Conservation (phyloP, 139 green algal species). For the Zygnema circumcarinatum region DNA sequence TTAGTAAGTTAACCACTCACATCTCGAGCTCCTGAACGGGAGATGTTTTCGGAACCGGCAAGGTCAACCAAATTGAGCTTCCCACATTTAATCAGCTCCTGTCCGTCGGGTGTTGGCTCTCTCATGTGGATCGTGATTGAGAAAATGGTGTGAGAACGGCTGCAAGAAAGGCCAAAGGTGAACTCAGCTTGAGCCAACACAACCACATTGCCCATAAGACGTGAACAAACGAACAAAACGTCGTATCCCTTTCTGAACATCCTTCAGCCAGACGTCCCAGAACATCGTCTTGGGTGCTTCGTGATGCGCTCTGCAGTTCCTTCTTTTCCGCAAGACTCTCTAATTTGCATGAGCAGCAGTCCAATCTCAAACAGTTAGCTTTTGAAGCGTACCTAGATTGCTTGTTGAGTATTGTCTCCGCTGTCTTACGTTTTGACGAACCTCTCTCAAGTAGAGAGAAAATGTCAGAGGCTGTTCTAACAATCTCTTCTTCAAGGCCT, state of each 20-base stretch:
- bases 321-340: too few species aligned
- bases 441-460: slow-evolving; percentile 90
- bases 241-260: too few species aligned
- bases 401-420: slow-evolving; percentile 97
- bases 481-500: slow-evolving; percentile 91
- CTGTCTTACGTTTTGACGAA: slow-evolving; percentile 85
- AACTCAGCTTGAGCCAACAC: too few species aligned
- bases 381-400: slow-evolving; percentile 75
- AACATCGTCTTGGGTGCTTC: too few species aligned
- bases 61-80: slow-evolving; percentile 99
- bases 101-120: slow-evolving; percentile 90
- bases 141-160: slow-evolving; percentile 91
- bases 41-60: slow-evolving; percentile 95
- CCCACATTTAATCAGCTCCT: slow-evolving; percentile 96
- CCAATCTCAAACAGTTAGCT: not conserved
- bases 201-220: too few species aligned
- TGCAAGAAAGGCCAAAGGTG: slow-evolving; percentile 33
- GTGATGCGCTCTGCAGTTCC: too few species aligned
- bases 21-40: slow-evolving; percentile 85
- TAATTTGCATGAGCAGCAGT: not conserved
- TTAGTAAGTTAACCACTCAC: slow-evolving; percentile 32
- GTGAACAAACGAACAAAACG: too few species aligned
- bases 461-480: slow-evolving; percentile 85
- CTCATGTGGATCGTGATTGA: slow-evolving; percentile 84
- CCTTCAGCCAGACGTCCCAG: too few species aligned